Conservation (phyloP, 129 eudicot species). For the Tagetes patula region DNA sequence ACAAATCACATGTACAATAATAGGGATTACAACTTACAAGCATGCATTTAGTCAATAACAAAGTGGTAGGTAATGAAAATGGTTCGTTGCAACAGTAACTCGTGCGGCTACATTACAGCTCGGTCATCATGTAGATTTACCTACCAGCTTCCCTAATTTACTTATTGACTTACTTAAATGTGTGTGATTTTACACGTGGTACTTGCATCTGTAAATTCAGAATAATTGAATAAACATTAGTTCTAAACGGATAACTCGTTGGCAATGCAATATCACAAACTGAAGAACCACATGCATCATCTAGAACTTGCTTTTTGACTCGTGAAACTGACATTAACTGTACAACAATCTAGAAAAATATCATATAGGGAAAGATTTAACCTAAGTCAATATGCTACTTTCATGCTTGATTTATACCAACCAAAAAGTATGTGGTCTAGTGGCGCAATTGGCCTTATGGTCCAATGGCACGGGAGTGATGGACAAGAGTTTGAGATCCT, state of each 20-base stretch:
- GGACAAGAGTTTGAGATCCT: too few relatives aligned
- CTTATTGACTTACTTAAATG: neutral
- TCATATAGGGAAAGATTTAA: slow-evolving; percentile 1
- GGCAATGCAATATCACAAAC: neutral
- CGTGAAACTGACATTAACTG: neutral
- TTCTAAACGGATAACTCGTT: too few relatives aligned
- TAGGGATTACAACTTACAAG: too few relatives aligned
- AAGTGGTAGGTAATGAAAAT: neutral
- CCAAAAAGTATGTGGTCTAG: too few relatives aligned
- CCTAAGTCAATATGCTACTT: neutral
- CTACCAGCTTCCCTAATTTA: neutral
- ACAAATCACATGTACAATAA: too few relatives aligned
- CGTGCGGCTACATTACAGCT: neutral
- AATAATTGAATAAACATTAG: neutral
- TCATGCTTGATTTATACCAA: too few relatives aligned
- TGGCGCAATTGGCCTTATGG: too few relatives aligned
- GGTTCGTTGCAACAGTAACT: slow-evolving; percentile 23
- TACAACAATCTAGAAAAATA: neutral
- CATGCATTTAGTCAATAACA: neutral
- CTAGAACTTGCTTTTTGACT: slow-evolving; percentile 3
- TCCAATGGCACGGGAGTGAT: too few relatives aligned
- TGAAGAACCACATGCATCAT: slow-evolving; percentile 1
- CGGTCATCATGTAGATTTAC: slow-evolving; percentile 24
- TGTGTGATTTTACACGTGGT: neutral
- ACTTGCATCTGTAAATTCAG: neutral